phyloP scores from a whole-genome alignment of 106 monocot species.

The Posidonia australis region DNA sequence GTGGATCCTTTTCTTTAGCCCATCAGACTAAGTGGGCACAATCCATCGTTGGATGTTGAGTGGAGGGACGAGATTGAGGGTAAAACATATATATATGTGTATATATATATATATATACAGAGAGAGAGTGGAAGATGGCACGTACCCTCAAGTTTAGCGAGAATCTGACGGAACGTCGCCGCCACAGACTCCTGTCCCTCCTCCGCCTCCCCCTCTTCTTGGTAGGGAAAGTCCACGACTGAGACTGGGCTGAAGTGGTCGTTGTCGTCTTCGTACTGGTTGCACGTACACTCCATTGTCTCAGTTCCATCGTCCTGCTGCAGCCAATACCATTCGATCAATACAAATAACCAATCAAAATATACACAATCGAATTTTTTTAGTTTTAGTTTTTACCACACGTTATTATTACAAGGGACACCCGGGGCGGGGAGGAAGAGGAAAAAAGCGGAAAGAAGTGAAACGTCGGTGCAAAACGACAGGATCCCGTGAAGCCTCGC shows the following conservation, averaged over 20 bases:
- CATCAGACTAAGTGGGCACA: not conserved
- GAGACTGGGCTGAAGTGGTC: constrained; percentile 66
- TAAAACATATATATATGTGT: not conserved
- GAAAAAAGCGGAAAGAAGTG: not conserved
- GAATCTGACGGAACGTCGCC: constrained; percentile 7
- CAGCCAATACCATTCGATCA: not conserved
- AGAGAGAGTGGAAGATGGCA: not conserved
- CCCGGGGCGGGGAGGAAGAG: not conserved
- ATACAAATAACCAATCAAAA: not conserved
- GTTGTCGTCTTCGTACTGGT: constrained; percentile 32
- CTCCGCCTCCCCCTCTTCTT: constrained; percentile 22
- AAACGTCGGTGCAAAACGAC: not conserved
- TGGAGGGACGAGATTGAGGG: not conserved
- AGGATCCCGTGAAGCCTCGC: too few relatives aligned
- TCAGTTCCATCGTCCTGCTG: constrained; percentile 1
- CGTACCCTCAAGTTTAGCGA: constrained; percentile 25
- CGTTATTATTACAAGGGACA: too few relatives aligned
- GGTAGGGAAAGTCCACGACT: constrained; percentile 56
- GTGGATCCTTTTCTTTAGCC: not conserved
- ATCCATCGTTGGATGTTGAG: not conserved
- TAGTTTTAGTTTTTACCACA: not conserved
- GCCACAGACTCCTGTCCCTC: constrained; percentile 6
- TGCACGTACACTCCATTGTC: constrained; percentile 1
- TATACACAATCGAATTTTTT: not conserved
- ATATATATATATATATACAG: not conserved